Evolutionary conservation across 257 asterid species (phyloP).

Genomic region (Forsythia suspensa): DNA sequence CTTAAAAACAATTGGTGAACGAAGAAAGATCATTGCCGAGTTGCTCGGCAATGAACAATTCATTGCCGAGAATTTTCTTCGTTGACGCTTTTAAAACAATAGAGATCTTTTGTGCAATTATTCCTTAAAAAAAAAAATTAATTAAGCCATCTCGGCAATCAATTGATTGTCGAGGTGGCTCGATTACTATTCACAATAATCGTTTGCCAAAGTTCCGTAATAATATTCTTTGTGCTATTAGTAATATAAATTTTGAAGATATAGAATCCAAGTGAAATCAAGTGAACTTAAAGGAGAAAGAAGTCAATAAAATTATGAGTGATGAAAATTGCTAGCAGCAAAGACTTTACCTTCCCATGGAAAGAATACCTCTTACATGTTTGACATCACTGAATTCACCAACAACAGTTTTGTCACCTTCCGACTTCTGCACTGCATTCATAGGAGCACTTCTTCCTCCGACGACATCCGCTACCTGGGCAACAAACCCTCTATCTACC

Average conservation of each 20-base stretch:
- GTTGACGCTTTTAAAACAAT: too few relatives aligned
- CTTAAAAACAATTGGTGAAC: too few relatives aligned
- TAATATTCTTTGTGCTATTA: background rate
- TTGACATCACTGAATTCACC: conserved; percentile 95
- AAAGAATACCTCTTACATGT: conserved; percentile 93
- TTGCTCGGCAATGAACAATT: too few relatives aligned
- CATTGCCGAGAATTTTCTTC: too few relatives aligned
- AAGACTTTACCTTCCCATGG: conserved; percentile 89
- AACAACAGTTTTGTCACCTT: conserved; percentile 71
- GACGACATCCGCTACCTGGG: conserved; percentile 94
- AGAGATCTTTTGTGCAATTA: too few relatives aligned
- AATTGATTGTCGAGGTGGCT: too few relatives aligned
- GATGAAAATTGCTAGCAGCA: conserved; percentile 10
- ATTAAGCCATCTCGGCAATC: too few relatives aligned
- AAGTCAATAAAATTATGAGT: background rate
- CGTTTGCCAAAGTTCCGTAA: background rate
- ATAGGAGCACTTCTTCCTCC: conserved; percentile 93
- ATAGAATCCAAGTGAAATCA: background rate
- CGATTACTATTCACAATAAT: background rate
- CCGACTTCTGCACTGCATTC: conserved; percentile 75
- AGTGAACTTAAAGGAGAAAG: conserved; percentile 3
- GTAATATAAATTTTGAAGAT: background rate
- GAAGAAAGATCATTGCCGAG: too few relatives aligned
- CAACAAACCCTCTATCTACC: conserved; percentile 98
- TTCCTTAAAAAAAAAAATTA: too few relatives aligned